phyloP scores from a whole-genome alignment of 495 filamentous ascomycete species.

The Aspergillus conjunctus region DNA sequence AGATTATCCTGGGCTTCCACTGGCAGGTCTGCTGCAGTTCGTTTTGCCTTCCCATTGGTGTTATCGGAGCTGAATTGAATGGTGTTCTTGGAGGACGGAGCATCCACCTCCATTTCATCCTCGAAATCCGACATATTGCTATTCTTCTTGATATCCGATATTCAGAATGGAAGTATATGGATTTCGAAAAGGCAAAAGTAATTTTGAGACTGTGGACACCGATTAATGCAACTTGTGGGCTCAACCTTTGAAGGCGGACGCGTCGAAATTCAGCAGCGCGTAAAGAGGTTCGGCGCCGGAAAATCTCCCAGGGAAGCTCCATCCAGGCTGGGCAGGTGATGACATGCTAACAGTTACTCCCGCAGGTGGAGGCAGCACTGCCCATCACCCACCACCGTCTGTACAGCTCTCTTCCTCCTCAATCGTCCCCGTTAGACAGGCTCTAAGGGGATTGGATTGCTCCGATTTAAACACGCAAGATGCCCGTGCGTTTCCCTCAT shows the following conservation, averaged over 20 bases:
- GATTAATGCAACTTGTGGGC: not conserved
- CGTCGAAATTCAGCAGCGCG: constrained; percentile 40
- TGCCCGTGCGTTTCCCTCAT: constrained; percentile 50
- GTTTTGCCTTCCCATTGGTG: constrained; percentile 79
- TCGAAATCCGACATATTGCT: constrained; percentile 84
- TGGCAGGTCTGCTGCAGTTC: constrained; percentile 88
- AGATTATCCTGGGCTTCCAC: constrained; percentile 92
- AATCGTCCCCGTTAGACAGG: constrained; percentile 25
- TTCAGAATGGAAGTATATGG: not conserved
- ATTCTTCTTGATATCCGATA: not conserved
- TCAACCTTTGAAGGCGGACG: constrained; percentile 24
- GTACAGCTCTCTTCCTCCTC: constrained; percentile 20
- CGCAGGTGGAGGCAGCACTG: constrained; percentile 33
- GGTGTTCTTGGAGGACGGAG: constrained; percentile 53
- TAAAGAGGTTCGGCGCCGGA: constrained; percentile 51
- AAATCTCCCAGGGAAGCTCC: constrained; percentile 37
- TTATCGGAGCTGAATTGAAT: constrained; percentile 59
- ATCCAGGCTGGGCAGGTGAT: constrained; percentile 33
- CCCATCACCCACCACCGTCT: constrained; percentile 25
- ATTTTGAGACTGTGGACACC: constrained; percentile 17
- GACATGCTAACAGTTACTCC: constrained; percentile 37
- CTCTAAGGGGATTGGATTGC: constrained; percentile 24
- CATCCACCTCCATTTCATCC: constrained; percentile 86
- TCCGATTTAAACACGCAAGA: constrained; percentile 30
- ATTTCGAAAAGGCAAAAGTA: not conserved